Evolutionary conservation across 1,284 basidiomycete genomes (phyloP).

Genomic region (Irpex sp.): DNA sequence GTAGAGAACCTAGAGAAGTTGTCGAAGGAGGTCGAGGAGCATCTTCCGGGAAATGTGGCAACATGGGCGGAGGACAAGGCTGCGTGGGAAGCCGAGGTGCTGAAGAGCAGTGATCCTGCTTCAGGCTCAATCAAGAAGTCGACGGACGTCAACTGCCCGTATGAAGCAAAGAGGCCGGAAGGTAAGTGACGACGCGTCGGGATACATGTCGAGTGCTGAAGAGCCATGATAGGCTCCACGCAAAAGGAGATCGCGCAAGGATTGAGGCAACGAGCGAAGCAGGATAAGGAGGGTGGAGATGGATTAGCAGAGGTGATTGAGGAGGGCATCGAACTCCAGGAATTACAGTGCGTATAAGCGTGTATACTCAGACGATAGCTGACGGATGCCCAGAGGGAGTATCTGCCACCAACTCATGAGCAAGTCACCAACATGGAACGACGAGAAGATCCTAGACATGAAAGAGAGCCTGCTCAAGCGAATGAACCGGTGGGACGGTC

Average conservation of each 20-base stretch:
- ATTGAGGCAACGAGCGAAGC: not conserved
- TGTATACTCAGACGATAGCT: not conserved
- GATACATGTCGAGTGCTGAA: too few relatives aligned
- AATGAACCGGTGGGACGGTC: too few relatives aligned
- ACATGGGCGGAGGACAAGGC: too few relatives aligned
- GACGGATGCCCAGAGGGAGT: too few relatives aligned
- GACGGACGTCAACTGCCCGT: not conserved
- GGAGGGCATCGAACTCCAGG: conserved; percentile 9
- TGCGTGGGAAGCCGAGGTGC: too few relatives aligned
- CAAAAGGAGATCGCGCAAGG: conserved; percentile 2
- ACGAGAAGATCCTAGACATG: too few relatives aligned
- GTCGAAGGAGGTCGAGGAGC: too few relatives aligned
- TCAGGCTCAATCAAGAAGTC: not conserved
- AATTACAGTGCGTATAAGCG: not conserved
- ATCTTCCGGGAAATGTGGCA: too few relatives aligned
- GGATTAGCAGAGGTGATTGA: conserved; percentile 3
- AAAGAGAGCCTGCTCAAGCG: too few relatives aligned
- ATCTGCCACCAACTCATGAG: too few relatives aligned
- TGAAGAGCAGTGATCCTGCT: too few relatives aligned
- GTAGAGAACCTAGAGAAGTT: not conserved
- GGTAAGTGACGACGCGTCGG: not conserved
- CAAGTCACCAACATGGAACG: too few relatives aligned
- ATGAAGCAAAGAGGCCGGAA: not conserved
- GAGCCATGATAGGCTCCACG: not conserved
- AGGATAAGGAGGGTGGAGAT: not conserved